Evolutionary conservation across 2,329 filamentous ascomycete genomes (phyloP).

Genomic region (Colletotrichum neosansevieriae): DNA sequence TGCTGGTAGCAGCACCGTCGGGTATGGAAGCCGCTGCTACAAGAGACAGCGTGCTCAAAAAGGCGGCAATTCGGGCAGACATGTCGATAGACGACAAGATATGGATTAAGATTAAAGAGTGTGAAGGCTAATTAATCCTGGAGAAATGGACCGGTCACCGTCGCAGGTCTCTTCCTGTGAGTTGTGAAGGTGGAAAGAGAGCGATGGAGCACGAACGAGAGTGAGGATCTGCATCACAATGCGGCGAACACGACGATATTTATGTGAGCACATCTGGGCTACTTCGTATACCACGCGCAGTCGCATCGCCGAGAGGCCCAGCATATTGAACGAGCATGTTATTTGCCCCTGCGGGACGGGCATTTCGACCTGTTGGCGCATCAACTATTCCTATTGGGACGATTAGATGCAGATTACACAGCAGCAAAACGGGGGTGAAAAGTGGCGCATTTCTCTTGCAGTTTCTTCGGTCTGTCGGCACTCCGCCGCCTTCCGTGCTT

Average conservation of each 20-base stretch:
- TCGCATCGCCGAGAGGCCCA: neutral
- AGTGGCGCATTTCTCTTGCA: neutral
- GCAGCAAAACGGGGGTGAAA: neutral
- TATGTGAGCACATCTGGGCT: neutral
- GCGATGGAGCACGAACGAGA: conserved; percentile 1
- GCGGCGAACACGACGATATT: neutral
- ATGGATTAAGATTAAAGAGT: neutral
- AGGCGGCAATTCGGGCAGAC: neutral
- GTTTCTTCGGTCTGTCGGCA: neutral
- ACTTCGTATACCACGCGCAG: neutral
- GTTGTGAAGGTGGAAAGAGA: conserved; percentile 3
- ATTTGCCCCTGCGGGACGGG: neutral
- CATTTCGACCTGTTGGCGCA: neutral
- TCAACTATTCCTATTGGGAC: neutral
- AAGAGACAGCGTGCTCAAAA: conserved; percentile 6
- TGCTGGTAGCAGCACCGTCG: conserved; percentile 1
- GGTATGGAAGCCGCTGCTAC: neutral
- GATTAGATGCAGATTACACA: conserved; percentile 7
- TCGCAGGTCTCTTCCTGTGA: conserved; percentile 1
- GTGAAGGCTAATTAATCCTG: neutral
- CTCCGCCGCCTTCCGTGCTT: neutral
- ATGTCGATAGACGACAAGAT: neutral
- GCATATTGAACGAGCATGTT: neutral
- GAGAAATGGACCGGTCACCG: neutral
- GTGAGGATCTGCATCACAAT: neutral